These are phyloP conservation scores for Tuber melanosporum DNA, from an alignment of 495 filamentous ascomycete genomes.

Conservation along the genomic window DNA sequence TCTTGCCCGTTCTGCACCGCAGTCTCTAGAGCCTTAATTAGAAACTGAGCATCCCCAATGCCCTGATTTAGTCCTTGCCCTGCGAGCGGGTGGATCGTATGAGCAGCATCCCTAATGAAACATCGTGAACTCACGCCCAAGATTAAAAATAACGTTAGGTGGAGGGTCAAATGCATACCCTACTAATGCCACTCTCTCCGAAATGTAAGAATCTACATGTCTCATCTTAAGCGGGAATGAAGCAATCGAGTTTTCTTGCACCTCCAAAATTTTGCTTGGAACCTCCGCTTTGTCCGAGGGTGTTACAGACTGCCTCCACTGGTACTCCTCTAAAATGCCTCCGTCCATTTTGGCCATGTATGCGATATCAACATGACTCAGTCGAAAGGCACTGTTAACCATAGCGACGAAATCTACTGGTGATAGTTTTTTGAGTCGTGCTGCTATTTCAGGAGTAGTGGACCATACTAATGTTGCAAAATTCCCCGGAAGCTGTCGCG, in stretches of 20 bases:
- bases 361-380: conserved; percentile 67
- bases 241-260: conserved; percentile 76
- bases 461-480: conserved; percentile 88
- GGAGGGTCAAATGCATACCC: conserved; percentile 45
- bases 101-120: conserved; percentile 64
- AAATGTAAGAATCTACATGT: conserved; percentile 86
- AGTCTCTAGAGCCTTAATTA: conserved; percentile 65
- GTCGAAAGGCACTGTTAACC: conserved; percentile 89
- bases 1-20: conserved; percentile 79
- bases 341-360: conserved; percentile 64
- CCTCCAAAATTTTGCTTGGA: conserved; percentile 55
- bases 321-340: conserved; percentile 65
- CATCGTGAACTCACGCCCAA: not conserved
- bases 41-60: conserved; percentile 72
- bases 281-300: conserved; percentile 47
- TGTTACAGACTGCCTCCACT: conserved; percentile 73
- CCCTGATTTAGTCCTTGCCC: conserved; percentile 95
- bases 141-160: conserved; percentile 4
- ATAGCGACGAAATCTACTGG: conserved; percentile 68
- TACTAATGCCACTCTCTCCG: conserved; percentile 76
- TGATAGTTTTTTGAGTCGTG: conserved; percentile 68
- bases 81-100: conserved; percentile 88
- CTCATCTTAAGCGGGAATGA: conserved; percentile 86
- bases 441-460: conserved; percentile 69
- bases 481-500: conserved; percentile 60